phyloP scores from a whole-genome alignment of 1,139 yeast species.

The Geotrichum cucujoidarum region DNA sequence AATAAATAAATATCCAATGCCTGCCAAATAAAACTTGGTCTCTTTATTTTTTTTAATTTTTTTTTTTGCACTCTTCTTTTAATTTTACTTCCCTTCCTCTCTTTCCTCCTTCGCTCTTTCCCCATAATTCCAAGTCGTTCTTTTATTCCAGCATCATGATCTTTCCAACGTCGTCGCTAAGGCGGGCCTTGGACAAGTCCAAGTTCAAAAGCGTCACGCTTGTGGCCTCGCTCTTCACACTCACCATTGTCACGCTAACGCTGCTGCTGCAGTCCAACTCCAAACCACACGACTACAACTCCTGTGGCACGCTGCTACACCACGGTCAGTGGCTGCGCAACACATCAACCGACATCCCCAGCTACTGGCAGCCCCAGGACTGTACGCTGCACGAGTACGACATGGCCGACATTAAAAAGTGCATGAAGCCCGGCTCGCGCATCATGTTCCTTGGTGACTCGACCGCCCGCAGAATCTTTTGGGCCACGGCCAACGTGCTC shows the following conservation, averaged over 20 bases:
- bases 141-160: not conserved
- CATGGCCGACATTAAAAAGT: constrained; percentile 4
- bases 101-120: not conserved
- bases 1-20: no score
- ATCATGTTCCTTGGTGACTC: constrained; percentile 18
- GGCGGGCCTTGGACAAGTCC: not conserved
- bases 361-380: constrained; percentile 16
- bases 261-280: not conserved
- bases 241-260: not conserved
- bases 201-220: not conserved
- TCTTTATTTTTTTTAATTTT: not conserved
- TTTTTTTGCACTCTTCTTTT: no score
- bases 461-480: constrained; percentile 17
- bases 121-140: not conserved
- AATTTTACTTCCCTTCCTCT: not conserved
- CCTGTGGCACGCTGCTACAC: not conserved
- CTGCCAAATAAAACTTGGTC: no score
- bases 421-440: constrained; percentile 12
- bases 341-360: constrained; percentile 5
- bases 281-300: not conserved
- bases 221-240: not conserved
- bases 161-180: not conserved
- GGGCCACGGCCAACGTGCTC: constrained; percentile 9
- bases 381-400: constrained; percentile 10
- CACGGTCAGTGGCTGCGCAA: constrained; percentile 16